A percentile compares a stretch with the other conserved stretches of the same genome.
Conservation (phyloP, 306 rosid genomes). For the Pyrus communis region DNA sequence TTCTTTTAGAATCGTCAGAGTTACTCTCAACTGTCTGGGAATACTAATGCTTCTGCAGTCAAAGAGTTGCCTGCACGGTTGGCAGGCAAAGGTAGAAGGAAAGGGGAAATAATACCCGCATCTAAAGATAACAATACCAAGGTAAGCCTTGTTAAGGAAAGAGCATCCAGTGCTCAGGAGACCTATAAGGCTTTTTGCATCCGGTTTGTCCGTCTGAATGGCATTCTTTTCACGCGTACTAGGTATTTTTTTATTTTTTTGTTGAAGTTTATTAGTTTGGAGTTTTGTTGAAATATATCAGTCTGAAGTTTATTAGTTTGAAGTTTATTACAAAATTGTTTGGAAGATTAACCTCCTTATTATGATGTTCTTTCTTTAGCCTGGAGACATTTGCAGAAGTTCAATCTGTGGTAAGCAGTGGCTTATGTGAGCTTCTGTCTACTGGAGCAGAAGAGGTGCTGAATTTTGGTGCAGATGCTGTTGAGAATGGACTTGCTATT, state of each 20-base stretch:
- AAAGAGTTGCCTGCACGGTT: constrained; percentile 50
- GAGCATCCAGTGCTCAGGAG: constrained; percentile 34
- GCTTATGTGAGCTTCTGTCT: constrained; percentile 51
- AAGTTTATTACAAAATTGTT: neutral
- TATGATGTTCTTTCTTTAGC: constrained; percentile 35
- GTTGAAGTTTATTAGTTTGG: neutral
- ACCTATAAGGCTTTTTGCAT: constrained; percentile 57
- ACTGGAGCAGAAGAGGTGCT: constrained; percentile 64
- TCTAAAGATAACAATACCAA: constrained; percentile 36
- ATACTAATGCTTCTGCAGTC: constrained; percentile 36
- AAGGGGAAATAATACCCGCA: constrained; percentile 42
- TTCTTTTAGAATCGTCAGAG: constrained; percentile 73
- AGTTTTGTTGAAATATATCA: neutral
- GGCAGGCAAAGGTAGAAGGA: constrained; percentile 62
- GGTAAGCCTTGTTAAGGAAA: constrained; percentile 38
- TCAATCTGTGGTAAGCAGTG: constrained; percentile 54
- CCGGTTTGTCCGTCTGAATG: constrained; percentile 83
- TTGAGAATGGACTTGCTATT: constrained; percentile 62
- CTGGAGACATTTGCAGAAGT: constrained; percentile 83
- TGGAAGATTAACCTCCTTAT: neutral
- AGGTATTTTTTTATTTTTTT: constrained; percentile 33
- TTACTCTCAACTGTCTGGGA: constrained; percentile 63
- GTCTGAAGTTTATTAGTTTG: neutral
- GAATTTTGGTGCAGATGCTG: constrained; percentile 56
- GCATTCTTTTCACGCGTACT: constrained; percentile 86